phyloP scores from a whole-genome alignment of 163 green algal species.

The Picocystis sp. region DNA sequence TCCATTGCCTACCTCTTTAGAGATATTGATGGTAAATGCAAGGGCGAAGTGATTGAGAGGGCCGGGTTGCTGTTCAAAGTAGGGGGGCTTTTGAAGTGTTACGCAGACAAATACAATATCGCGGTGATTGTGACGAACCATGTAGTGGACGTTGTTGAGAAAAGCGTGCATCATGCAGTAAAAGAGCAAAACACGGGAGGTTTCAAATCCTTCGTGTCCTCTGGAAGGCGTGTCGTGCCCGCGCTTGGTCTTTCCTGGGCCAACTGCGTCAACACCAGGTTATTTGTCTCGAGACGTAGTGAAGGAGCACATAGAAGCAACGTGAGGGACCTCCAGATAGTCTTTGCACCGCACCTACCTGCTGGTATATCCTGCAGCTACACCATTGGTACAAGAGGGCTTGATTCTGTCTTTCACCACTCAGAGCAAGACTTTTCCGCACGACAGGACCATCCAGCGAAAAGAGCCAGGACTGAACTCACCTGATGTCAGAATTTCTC shows the following conservation, averaged over 20 bases:
- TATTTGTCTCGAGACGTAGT: constrained; percentile 36
- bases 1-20: constrained; percentile 50
- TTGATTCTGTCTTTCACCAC: too few species aligned
- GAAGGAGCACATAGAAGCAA: neutral
- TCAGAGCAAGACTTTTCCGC: too few species aligned
- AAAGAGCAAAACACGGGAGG: neutral
- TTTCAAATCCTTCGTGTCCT: constrained; percentile 18
- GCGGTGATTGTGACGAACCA: constrained; percentile 59
- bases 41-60: constrained; percentile 14
- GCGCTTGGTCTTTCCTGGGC: constrained; percentile 55
- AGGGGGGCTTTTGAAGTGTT: constrained; percentile 26
- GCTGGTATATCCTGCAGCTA: neutral
- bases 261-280: constrained; percentile 47
- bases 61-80: constrained; percentile 32
- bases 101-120: constrained; percentile 16
- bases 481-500: too few species aligned
- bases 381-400: too few species aligned
- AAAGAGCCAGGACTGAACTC: too few species aligned
- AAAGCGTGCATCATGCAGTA: constrained; percentile 10
- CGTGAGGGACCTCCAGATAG: constrained; percentile 6
- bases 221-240: constrained; percentile 35
- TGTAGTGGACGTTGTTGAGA: constrained; percentile 31
- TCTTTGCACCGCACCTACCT: constrained; percentile 11
- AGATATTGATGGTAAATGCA: constrained; percentile 20
- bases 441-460: too few species aligned